Evolutionary conservation across 2,329 filamentous ascomycete species (phyloP), one percentile per base, ranked within the genome.

Genomic region (Coniochaeta hoffmannii): DNA sequence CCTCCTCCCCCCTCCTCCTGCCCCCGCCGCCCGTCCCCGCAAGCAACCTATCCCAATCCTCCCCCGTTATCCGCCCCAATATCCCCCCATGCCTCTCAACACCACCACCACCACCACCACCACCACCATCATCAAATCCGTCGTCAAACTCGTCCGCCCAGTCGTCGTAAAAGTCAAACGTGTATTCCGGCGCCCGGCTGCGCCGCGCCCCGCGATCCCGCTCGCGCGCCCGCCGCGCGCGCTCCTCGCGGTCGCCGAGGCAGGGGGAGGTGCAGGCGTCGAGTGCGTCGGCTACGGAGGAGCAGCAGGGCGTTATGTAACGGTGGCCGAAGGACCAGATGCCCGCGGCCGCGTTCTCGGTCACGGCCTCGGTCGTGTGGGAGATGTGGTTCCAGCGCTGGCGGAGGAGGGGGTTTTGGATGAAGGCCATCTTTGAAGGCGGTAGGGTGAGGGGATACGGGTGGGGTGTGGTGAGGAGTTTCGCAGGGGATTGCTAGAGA

Each of bases 101-200:
- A 35, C 68, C 65, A 22, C 63, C 65, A 5, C 62, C 58, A 11
- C 56, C 64, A 12, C 73, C 71, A 55, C 78, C 74, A 52, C 36
- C 84, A 8, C 3, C 80, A 32, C 64, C n/a, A 15, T 73, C 71
- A 54, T 78, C 75, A 51, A 59, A 57, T 31, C 51, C 53, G 30
- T 46, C 19, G 9, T 34, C 15, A 17, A 60, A 56, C 46, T 82
- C 80, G 55, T 81, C 77, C 58, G 96, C 90, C 93, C 93, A 97
- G 71, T 97, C 93, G 71, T 97, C 93, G 74, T 97, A 97, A 69
- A 97, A 97, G 70, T 97, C 93, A 68, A 97, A 97, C 65, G 83
- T 92, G 64, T 88, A 83, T 71, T 97, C 92, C 28, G 31, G 26
- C 26, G 91, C 88, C 53, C 84, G 72, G 2, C 57, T 62, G 41